Evolutionary conservation across 257 asterid genomes (phyloP).

Genomic region (Solanum tacnaense): DNA sequence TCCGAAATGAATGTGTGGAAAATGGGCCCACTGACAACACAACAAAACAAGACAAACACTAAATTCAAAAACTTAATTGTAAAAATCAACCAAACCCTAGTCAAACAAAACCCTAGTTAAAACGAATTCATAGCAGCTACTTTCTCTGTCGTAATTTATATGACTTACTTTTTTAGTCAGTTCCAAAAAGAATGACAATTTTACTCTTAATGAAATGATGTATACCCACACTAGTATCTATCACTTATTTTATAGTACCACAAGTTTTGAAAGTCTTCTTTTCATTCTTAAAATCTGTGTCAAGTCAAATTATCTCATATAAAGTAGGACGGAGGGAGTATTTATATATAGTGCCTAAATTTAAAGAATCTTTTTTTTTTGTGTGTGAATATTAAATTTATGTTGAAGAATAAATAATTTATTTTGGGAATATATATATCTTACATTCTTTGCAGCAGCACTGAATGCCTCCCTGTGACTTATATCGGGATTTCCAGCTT

Average conservation of each 20-base stretch:
- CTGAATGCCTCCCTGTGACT: constrained; percentile 99
- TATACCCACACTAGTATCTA: too few relatives aligned
- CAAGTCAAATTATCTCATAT: too few relatives aligned
- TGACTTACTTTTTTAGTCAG: too few relatives aligned
- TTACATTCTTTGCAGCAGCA: constrained; percentile 98
- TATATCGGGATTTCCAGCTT: constrained; percentile 99
- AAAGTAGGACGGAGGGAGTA: background rate
- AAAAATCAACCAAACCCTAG: constrained; percentile 4
- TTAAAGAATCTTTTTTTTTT: background rate
- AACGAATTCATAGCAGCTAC: background rate
- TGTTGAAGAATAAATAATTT: background rate
- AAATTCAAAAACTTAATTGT: background rate
- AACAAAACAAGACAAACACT: constrained; percentile 8
- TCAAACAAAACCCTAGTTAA: constrained; percentile 4
- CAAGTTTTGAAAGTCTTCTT: too few relatives aligned
- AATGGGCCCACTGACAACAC: constrained; percentile 90
- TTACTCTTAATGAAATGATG: too few relatives aligned
- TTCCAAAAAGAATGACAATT: accelerated
- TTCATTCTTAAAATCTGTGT: too few relatives aligned
- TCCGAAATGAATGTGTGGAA: constrained; percentile 99
- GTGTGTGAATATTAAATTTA: background rate
- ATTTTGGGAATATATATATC: constrained; percentile 1
- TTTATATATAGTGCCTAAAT: background rate
- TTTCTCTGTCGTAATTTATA: accelerated
- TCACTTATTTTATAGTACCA: too few relatives aligned